Base-by-base conservation (phyloP, 2,329 filamentous ascomycete species). In the Diaporthe citriasiana region DNA sequence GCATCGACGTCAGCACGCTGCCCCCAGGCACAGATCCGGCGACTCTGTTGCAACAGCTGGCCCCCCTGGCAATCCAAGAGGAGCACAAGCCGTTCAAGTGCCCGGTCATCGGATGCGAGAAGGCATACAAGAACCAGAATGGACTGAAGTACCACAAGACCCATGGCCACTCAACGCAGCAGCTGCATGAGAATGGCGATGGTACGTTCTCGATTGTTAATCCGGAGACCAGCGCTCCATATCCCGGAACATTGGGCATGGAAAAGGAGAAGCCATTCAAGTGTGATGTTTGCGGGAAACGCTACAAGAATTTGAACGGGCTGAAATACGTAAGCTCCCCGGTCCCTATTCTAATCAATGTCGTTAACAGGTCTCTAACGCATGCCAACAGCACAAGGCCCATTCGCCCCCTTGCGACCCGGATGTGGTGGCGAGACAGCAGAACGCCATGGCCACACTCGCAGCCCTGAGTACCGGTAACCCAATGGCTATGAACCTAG, bases 121-220 rank as follows among this genome's bases (percentile, higher is more conserved):
- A 99, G 87, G 96, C 97, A 0, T 99, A 99, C 87, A 99, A 99
- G 89, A 99, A 99, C 83, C 97, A 98, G 82, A 99, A 99, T 79
- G 97, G 97, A 66, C 88, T 99, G 73, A 99, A 98, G 90, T 99
- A 93, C 78, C 91, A 93, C 85, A 93, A 93, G 82, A 89, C 90
- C 83, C 97, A 99, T 79, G 97, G 97, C 25, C 97, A 99, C 82
- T 95, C 97, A 80, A 98, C 96, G 76, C 97, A 99, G 82, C 95
- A 98, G 82, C 89, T 99, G 75, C 95, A 98, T 81, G 95, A 98
- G 82, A 99, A 99, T 79, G 93, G 94, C 22, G 97, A 99, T 80
- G 97, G 97, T 69, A 98, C 97, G 2, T 98, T 98, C 82, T 98
- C 96, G 0, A 99, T 99, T 78, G 96, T 99, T 69, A 97, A 99